Conservation (phyloP, 441 rosid genomes). For the Biscutella laevigata region DNA sequence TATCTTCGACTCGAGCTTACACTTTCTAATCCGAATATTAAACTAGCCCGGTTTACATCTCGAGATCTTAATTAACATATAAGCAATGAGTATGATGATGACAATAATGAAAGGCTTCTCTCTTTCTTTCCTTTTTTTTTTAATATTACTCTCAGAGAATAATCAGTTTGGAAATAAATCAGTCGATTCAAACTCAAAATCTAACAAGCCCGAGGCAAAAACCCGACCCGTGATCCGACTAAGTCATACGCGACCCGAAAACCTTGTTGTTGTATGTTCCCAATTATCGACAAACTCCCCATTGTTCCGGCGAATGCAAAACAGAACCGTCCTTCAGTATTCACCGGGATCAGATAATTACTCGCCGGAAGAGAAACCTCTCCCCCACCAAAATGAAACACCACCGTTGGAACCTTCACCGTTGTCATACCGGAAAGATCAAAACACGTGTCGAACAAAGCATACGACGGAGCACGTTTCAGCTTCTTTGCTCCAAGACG, state of each 20-base stretch:
- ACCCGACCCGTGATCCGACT: slow-evolving; percentile 68
- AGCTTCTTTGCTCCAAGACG: slow-evolving; percentile 41
- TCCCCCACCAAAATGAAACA: slow-evolving; percentile 67
- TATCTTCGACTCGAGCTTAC: neutral
- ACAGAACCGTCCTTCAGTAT: slow-evolving; percentile 61
- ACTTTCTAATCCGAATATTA: neutral
- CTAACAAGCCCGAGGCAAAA: slow-evolving; percentile 66
- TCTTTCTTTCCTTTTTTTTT: too few relatives aligned
- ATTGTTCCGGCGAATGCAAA: slow-evolving; percentile 82
- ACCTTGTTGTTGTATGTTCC: slow-evolving; percentile 89
- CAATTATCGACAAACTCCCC: slow-evolving; percentile 73
- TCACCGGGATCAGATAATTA: slow-evolving; percentile 77
- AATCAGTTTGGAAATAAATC: slow-evolving; percentile 4
- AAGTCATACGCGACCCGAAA: slow-evolving; percentile 75
- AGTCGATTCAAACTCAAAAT: slow-evolving; percentile 10
- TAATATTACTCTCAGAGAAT: too few relatives aligned
- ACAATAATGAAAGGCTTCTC: neutral
- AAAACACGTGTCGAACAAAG: slow-evolving; percentile 82
- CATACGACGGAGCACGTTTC: slow-evolving; percentile 55
- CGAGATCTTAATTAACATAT: slow-evolving; percentile 11
- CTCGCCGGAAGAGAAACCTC: slow-evolving; percentile 79
- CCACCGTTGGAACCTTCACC: slow-evolving; percentile 91
- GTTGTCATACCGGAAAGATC: slow-evolving; percentile 68
- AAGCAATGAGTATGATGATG: neutral
- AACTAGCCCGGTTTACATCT: neutral